These are phyloP conservation scores for Botrytis medusae DNA, from an alignment of 2,329 filamentous ascomycete genomes.

Conservation along the genomic window DNA sequence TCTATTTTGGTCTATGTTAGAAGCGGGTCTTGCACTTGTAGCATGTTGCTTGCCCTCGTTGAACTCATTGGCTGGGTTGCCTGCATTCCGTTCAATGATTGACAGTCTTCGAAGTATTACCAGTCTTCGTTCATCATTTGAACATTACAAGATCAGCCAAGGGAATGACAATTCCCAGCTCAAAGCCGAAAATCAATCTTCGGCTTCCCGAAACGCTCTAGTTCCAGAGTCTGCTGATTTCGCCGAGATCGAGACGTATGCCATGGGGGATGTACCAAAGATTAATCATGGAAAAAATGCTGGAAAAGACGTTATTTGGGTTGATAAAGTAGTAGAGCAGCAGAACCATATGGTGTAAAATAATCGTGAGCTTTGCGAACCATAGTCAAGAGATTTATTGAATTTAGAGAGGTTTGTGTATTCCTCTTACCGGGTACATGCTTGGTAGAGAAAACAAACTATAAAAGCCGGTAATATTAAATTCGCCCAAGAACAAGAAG, in stretches of 20 bases:
- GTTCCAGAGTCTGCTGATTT: background rate
- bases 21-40: background rate
- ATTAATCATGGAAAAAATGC: background rate
- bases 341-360: background rate
- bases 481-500: background rate
- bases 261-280: background rate
- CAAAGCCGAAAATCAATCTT: background rate
- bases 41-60: background rate
- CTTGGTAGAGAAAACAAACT: background rate
- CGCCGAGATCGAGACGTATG: background rate
- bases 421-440: background rate
- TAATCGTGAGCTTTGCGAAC: background rate
- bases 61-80: background rate
- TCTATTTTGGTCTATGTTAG: background rate
- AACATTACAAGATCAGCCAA: background rate
- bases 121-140: background rate
- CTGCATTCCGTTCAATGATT: background rate
- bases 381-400: background rate
- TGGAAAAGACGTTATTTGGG: background rate
- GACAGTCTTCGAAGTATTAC: background rate
- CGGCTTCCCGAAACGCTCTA: background rate
- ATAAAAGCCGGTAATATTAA: background rate
- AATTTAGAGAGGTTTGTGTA: background rate
- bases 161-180: background rate
- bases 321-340: background rate